Evolutionary conservation across 2,329 filamentous ascomycete species (phyloP).

Genomic region (Piedraia hortae): DNA sequence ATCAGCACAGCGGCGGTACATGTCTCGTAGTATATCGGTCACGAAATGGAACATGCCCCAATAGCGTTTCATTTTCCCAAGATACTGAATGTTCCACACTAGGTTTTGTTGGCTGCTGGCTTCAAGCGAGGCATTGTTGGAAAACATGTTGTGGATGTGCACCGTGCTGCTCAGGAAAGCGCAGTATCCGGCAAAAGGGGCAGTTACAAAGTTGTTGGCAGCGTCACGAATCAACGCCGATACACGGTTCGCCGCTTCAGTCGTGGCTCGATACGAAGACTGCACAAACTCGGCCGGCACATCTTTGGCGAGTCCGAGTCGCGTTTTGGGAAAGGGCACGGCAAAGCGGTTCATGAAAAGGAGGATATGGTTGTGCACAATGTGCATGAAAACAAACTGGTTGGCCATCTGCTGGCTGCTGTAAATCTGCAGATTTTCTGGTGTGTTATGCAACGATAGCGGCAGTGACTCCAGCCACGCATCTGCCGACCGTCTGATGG

Average conservation of each 20-base stretch:
- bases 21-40: constrained; percentile 69
- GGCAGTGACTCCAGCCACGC: constrained; percentile 45
- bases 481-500: constrained; percentile 42
- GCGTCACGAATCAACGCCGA: constrained; percentile 60
- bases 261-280: constrained; percentile 45
- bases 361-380: constrained; percentile 66
- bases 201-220: constrained; percentile 53
- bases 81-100: constrained; percentile 63
- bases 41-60: constrained; percentile 99
- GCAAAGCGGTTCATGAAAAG: constrained; percentile 79
- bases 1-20: constrained; percentile 66
- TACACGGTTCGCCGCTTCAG: constrained; percentile 64
- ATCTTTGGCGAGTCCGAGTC: constrained; percentile 29
- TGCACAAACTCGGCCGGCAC: constrained; percentile 54
- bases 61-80: constrained; percentile 85
- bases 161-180: constrained; percentile 81
- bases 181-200: constrained; percentile 83
- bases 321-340: constrained; percentile 35
- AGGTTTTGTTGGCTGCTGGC: constrained; percentile 58
- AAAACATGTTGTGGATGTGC: constrained; percentile 82
- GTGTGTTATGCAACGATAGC: constrained; percentile 40
- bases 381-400: constrained; percentile 79
- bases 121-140: constrained; percentile 50
- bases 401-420: constrained; percentile 64
- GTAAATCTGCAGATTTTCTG: constrained; percentile 63